Conservation (phyloP, 306 rosid genomes). For the Sicyos baderoa region DNA sequence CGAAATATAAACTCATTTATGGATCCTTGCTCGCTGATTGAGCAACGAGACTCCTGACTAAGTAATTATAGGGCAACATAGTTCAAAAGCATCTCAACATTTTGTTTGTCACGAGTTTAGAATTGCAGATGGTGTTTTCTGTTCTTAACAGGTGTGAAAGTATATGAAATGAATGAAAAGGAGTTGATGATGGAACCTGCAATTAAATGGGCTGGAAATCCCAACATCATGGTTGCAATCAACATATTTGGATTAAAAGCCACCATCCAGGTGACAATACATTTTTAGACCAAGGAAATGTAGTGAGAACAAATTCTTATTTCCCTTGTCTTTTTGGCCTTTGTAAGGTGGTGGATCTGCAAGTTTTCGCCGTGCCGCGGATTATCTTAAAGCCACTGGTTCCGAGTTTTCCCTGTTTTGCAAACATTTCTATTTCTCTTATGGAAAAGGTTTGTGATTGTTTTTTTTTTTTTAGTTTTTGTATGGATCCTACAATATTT, state of each 20-base stretch:
- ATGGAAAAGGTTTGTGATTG: slow-evolving; percentile 64
- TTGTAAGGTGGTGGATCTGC: slow-evolving; percentile 71
- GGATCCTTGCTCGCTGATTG: too few species aligned
- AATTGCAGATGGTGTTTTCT: neutral
- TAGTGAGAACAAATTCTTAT: slow-evolving; percentile 18
- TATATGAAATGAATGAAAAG: slow-evolving; percentile 62
- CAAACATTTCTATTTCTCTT: slow-evolving; percentile 63
- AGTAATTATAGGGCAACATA: too few species aligned
- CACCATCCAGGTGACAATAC: slow-evolving; percentile 52
- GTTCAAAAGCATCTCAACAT: too few species aligned
- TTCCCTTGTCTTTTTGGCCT: slow-evolving; percentile 7
- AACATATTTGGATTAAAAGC: slow-evolving; percentile 46
- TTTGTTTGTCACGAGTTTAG: neutral
- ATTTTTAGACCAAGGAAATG: slow-evolving; percentile 12
- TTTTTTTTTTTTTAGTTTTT: too few species aligned
- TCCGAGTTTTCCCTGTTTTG: slow-evolving; percentile 84
- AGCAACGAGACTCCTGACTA: too few species aligned
- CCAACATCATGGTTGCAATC: slow-evolving; percentile 55
- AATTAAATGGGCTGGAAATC: slow-evolving; percentile 86
- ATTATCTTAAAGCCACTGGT: slow-evolving; percentile 74
- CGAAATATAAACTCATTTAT: too few species aligned
- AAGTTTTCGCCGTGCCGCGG: slow-evolving; percentile 51
- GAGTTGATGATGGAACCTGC: slow-evolving; percentile 74
- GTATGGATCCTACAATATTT: too few species aligned
- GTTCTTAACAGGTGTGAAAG: slow-evolving; percentile 53